Conservation (phyloP, 768 basidiomycete genomes). For the Psilocybe subaeruginosa region DNA sequence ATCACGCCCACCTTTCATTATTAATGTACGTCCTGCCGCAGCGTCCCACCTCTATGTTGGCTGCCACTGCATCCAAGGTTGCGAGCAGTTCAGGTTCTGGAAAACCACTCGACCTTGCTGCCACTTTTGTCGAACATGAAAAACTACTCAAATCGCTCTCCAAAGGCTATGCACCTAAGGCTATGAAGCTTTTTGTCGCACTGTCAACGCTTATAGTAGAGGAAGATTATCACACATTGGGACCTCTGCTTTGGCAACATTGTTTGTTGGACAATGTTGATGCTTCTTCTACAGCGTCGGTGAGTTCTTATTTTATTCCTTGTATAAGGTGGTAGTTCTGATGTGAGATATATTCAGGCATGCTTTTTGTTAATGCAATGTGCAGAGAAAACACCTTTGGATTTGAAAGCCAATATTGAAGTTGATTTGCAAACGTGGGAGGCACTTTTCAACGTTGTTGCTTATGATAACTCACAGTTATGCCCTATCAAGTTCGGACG, state of each 20-base stretch:
- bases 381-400: constrained; percentile 59
- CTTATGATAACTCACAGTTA: background rate
- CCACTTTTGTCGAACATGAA: constrained; percentile 37
- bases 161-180: constrained; percentile 47
- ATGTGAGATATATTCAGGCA: constrained; percentile 36
- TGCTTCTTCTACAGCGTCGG: constrained; percentile 48
- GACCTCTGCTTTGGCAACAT: constrained; percentile 59
- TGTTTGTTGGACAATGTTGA: constrained; percentile 46
- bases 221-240: constrained; percentile 54
- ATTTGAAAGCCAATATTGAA: constrained; percentile 53
- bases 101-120: constrained; percentile 33
- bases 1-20: background rate
- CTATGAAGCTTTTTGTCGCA: constrained; percentile 64
- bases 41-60: constrained; percentile 23
- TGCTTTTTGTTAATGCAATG: constrained; percentile 76
- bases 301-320: constrained; percentile 30
- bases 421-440: constrained; percentile 58
- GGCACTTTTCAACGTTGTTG: background rate
- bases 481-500: constrained; percentile 43
- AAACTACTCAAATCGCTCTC: constrained; percentile 45
- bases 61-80: constrained; percentile 13
- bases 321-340: background rate
- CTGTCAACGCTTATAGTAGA: constrained; percentile 55
- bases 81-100: constrained; percentile 11
- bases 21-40: constrained; percentile 1